Percentiles rank a stretch among this genome's conserved stretches.
Evolutionary conservation across 78 protist genomes (phyloP).

Genomic region (Dictyostelium capitatum): DNA sequence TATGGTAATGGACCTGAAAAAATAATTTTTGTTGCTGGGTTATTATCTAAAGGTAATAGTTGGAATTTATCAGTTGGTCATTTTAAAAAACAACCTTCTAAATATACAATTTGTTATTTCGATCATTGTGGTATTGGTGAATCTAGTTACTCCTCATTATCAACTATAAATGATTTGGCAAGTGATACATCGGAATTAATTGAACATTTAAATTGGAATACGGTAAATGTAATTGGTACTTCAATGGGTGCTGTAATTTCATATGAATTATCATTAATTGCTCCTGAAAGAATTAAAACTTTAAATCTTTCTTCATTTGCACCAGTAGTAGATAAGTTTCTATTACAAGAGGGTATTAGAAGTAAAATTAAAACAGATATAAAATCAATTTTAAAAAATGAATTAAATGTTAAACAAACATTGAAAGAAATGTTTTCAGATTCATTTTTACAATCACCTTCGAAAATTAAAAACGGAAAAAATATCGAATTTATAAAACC

Average conservation of each 20-base stretch:
- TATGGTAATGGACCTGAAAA: neutral
- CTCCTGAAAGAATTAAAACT: neutral
- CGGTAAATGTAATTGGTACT: neutral
- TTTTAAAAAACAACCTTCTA: neutral
- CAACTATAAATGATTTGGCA: neutral
- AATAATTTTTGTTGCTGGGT: neutral
- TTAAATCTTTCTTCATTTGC: neutral
- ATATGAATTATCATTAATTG: neutral
- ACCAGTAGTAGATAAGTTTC: too few relatives aligned
- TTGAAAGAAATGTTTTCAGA: too few relatives aligned
- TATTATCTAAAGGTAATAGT: neutral
- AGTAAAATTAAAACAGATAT: too few relatives aligned
- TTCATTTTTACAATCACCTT: neutral
- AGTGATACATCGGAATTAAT: neutral
- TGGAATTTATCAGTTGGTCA: neutral
- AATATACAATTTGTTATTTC: neutral
- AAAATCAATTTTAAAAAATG: too few relatives aligned
- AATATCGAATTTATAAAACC: neutral
- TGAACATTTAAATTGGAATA: neutral
- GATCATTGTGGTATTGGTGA: neutral
- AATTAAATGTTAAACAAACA: too few relatives aligned
- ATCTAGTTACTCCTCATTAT: neutral
- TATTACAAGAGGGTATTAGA: too few relatives aligned
- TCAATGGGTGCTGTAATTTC: neutral
- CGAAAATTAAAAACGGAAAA: neutral